Evolutionary conservation across 176 grass and related monocot genomes (phyloP), one percentile per base, ranked within the genome.

Genomic region (Zoysia japonica): DNA sequence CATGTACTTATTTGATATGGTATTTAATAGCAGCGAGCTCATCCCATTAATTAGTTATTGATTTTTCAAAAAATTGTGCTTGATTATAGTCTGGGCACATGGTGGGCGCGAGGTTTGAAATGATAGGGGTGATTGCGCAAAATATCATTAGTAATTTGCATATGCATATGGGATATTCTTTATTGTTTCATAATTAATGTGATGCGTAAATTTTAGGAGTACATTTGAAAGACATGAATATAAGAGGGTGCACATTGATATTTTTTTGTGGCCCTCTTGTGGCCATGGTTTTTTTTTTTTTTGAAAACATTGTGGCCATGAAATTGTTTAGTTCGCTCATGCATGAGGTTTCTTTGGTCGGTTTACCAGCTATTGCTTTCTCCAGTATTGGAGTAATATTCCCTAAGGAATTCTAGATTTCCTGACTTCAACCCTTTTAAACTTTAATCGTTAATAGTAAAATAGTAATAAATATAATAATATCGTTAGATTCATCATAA

Each of bases 251-350:
- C 36, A 70, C 49, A 65, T 37, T 17, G 48, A 55, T 28, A 28
- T 28, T 82, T 45, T 66, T 2, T 45, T 53, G 61, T 55, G 11
- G 43, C 15, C 17, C 63, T 13, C 51, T 54, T 28, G 28, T 28
- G 28, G 28, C 28, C 28, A 28, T 28, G 28, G 28, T 28, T 28
- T 28, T 28, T 28, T 28, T 28, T 28, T 28, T 28, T 28, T 28
- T 28, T 28, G 28, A 28, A 28, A 28, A 28, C 28, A 28, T 37
- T 43, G 61, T 55, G 11, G 16, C 36, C n/a, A 44, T 57, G 59
- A 36, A 77, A 50, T 49, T 11, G 59, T 70, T 70, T 52, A 5
- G 13, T 53, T 67, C 44, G 43, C 65, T 77, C 28, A 45, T 78
- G 42, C 66, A 64, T 64, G 56, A 54, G 66, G 50, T 67, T 75